Base-by-base conservation (phyloP, 2,329 filamentous ascomycete species). In the Fusarium sororula region DNA sequence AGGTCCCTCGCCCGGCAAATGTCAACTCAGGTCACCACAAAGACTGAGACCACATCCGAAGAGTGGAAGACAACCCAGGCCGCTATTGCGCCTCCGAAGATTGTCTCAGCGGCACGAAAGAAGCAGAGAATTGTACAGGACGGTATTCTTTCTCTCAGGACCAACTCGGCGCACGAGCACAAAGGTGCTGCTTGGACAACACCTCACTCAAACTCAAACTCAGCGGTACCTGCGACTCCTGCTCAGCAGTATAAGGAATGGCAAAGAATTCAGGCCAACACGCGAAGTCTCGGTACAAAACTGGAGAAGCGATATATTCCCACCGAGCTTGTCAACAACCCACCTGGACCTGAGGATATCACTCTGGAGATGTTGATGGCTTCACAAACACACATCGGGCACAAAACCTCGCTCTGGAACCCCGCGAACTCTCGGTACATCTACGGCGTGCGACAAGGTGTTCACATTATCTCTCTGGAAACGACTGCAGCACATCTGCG, bases 401-500 rank as follows among this genome's bases (percentile, higher is more conserved):
- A 99, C 84, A 90, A 93, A 79, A 96, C 93, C 1, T 94, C 94
- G 70, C 88, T 95, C 56, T 99, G 96, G 96, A 97, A 99, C 84
- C 95, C 96, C 17, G 92, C 91, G 59, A 99, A 98, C 85, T 92
- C 95, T 74, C 90, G 93, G 75, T 98, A 98, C 85, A 98, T 99
- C 81, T 95, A 94, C 81, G 96, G 96, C 77, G 90, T 97, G 70
- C 89, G 96, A 50, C 90, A 96, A 76, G 94, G 93, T 22, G 92
- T 97, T 70, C 96, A 98, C 84, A 95, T 99, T 81, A 98, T 99
- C 82, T 93, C 92, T 15, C 91, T 98, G 7, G 96, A 99, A 81
- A 89, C 91, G 68, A 98, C 94, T 38, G 94, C 95, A 20, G 92
- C 95, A 22, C 92, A 98, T 83, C 89, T 99, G 63, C 91, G 96